Evolutionary conservation across 345 rosid genomes (phyloP), one percentile per base, ranked within the genome.

Genomic region (Leavenworthia alabamica): DNA sequence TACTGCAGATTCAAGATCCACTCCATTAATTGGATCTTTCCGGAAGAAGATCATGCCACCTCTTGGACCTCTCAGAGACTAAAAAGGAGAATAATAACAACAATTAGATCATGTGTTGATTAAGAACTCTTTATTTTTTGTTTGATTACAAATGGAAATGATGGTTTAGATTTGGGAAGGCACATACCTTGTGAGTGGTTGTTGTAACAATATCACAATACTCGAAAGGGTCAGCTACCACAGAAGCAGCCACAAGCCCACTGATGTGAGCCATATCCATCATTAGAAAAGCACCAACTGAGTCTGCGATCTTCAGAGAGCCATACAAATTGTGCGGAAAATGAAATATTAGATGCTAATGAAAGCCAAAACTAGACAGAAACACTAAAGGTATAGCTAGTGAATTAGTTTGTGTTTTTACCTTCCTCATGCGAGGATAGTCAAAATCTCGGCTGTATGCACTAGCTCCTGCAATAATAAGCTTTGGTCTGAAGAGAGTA

Each of bases 181-280:
- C 3, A 15, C 19, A 56, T 70, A 86, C 98, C 95, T 89, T 86
- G 79, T 89, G 96, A 49, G 95, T 86, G 12, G 96, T 92, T 4
- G 96, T 89, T 32, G 98, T 89, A 55, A 92, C 98, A 56, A 92
- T 73, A 76, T 92, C 98, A 71, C 98, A 86, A 66, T 78, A 83
- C 70, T 81, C 84, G 52, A 89, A 92, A 57, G 91, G 98, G 71
- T 92, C 83, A 56, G 82, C 89, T 66, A 85, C 78, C 48, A 89
- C 96, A 71, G 97, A 83, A 58, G 96, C 94, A 71, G 95, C 93
- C 73, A 86, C 96, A 71, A 92, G 95, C 35, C 98, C 97, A 44
- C 98, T 86, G 46, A 86, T 82, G 59, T 92, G 95, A 77, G 98
- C 97, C 98, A 92, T 92, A 76, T 92, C 98, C 95, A 89, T 86